Conservation (phyloP, 495 filamentous ascomycete genomes). For the Neurospora sp. region DNA sequence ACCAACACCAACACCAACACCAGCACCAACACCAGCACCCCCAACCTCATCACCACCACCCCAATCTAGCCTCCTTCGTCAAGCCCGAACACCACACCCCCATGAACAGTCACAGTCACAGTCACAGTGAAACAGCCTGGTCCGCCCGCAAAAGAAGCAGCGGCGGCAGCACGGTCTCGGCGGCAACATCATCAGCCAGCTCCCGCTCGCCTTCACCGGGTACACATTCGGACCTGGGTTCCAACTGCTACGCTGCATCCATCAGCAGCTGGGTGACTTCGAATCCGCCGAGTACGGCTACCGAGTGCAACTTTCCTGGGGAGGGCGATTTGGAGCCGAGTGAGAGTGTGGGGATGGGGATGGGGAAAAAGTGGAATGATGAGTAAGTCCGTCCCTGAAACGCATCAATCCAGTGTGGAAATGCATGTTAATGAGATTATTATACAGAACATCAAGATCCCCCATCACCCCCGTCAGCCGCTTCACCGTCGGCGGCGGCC, state of each 20-base stretch:
- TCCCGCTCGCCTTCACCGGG: constrained; percentile 14
- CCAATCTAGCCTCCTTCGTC: not conserved
- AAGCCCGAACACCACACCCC: not conserved
- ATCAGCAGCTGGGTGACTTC: constrained; percentile 18
- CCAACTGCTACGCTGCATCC: constrained; percentile 10
- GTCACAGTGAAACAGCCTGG: not conserved
- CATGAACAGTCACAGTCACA: not conserved
- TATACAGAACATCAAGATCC: not conserved
- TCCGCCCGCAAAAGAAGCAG: not conserved
- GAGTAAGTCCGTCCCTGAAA: constrained; percentile 2
- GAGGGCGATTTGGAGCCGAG: constrained; percentile 10
- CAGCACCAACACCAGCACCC: not conserved
- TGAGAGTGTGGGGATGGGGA: constrained; percentile 1
- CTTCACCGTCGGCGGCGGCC: constrained; percentile 5
- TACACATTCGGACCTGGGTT: constrained; percentile 9
- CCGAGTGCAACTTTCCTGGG: constrained; percentile 7
- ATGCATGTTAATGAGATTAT: too few species aligned
- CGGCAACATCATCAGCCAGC: constrained; percentile 7
- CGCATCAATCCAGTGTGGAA: too few species aligned
- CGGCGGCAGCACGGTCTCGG: not conserved
- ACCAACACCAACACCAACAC: not conserved
- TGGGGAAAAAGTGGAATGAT: constrained; percentile 10
- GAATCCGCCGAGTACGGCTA: not conserved
- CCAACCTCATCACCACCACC: not conserved
- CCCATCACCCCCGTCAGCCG: constrained; percentile 1